Evolutionary conservation across 1,139 yeast genomes (phyloP), one percentile per base, ranked within the genome.

Genomic region (Lodderomyces pseudojiufengensis): DNA sequence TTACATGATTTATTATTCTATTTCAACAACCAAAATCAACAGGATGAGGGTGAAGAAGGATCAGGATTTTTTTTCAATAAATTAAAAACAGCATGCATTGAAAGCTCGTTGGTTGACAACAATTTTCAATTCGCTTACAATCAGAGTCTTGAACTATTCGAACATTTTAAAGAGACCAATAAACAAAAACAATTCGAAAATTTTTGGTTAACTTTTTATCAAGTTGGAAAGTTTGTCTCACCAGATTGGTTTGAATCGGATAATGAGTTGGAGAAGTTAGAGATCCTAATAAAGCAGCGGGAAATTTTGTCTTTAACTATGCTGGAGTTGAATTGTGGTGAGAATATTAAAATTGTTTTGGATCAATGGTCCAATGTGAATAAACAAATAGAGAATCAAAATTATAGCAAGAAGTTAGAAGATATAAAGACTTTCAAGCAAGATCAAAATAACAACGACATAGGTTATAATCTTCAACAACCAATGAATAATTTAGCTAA

Each of bases 161-260:
- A 52, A 3, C 49, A 52, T 23, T 53, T 49, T 34, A 32, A 42
- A 6, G 36, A 37, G 4, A 35, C 43, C 5, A 26, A 18, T 11
- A 11, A 32, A 13, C 15, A 32, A 9, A 47, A 38, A n/a, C n/a
- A n/a, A 3, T 44, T 76, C 23, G 64, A 63, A n/a, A 43, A 41
- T 9, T 51, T 63, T 36, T 80, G 88, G 86, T 61, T 73, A 31
- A 71, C 81, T 1, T 72, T 80, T 39, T 79, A 77, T 47, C 86
- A 80, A 49, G 76, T 80, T 5, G 80, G 82, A 2, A 74, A 74
- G 47, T 77, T 54, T 46, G 56, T 70, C 9, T 66, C 78, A 3
- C 77, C 79, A 1, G 57, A 56, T 5, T 74, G 79, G 79, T 62
- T 59, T 36, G 55, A 47, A 24, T 49, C 49, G 27, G 35, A 25